Evolutionary conservation across 139 green algal genomes (phyloP).

Genomic region (Micractinium sp.): DNA sequence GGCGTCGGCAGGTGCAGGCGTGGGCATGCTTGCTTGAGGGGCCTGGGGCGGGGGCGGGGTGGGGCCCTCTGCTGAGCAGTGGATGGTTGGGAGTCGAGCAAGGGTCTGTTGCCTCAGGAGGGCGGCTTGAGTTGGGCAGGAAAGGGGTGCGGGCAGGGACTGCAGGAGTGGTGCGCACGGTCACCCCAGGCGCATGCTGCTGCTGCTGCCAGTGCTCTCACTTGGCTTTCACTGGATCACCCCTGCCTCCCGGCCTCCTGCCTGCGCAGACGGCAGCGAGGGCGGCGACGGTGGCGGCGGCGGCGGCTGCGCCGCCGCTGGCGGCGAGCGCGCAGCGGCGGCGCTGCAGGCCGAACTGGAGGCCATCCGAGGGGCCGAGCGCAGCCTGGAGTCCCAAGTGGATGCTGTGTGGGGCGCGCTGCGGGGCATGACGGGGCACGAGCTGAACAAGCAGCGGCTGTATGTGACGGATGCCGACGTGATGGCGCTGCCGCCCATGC

Average conservation of each 20-base stretch:
- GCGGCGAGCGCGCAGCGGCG: background rate
- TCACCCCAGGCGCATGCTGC: no score
- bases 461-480: slow-evolving; percentile 80
- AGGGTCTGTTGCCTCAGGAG: no score
- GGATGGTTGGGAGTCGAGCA: no score
- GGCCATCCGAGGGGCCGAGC: background rate
- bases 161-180: no score
- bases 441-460: slow-evolving; percentile 25
- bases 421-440: slow-evolving; percentile 13
- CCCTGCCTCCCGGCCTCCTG: background rate
- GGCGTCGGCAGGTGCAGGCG: background rate
- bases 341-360: background rate
- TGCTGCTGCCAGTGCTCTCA: no score
- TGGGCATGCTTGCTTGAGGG: no score
- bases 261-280: background rate
- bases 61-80: no score
- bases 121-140: no score
- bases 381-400: background rate
- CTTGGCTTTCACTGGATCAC: no score
- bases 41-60: no score
- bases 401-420: slow-evolving; percentile 11
- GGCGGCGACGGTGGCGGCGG: background rate
- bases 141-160: no score
- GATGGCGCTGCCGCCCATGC: slow-evolving; percentile 69
- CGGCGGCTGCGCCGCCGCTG: background rate